Evolutionary conservation across 2,329 filamentous ascomycete species (phyloP).

Genomic region (Fusarium tuaranense): DNA sequence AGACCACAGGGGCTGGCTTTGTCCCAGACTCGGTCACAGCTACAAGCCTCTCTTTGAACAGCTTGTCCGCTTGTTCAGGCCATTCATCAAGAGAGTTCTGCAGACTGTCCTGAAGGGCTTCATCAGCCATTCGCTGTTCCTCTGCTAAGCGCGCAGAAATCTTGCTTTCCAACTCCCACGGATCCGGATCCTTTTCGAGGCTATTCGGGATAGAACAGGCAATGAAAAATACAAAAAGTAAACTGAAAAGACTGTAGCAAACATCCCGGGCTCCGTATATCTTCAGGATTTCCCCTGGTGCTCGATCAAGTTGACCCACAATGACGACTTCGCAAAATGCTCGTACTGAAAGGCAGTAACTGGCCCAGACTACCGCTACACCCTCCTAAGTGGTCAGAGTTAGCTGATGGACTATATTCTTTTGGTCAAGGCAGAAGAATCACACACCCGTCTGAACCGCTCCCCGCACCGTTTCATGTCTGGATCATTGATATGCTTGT

Average conservation of each 20-base stretch:
- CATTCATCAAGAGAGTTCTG: background rate
- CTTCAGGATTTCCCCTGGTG: background rate
- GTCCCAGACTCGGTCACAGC: background rate
- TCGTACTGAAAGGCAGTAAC: background rate
- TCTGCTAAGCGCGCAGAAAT: background rate
- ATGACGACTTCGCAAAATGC: slow-evolving; percentile 1
- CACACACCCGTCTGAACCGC: background rate
- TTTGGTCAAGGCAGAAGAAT: background rate
- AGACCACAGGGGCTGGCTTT: background rate
- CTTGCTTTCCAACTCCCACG: background rate
- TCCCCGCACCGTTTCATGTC: background rate
- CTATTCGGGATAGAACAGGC: background rate
- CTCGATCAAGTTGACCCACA: background rate
- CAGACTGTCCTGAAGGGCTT: background rate
- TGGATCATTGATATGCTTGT: background rate
- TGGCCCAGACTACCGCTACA: background rate
- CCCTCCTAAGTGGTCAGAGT: background rate
- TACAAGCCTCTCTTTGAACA: background rate
- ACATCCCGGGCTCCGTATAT: background rate
- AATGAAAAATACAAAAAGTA: background rate
- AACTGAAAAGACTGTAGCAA: background rate
- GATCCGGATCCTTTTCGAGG: background rate
- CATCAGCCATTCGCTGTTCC: background rate
- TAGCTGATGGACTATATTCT: background rate
- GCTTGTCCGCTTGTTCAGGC: background rate